A percentile compares a stretch with the other conserved stretches of the same genome.
Conservation (phyloP, 1,284 basidiomycete species). For the Veloporphyrellus conicus region DNA sequence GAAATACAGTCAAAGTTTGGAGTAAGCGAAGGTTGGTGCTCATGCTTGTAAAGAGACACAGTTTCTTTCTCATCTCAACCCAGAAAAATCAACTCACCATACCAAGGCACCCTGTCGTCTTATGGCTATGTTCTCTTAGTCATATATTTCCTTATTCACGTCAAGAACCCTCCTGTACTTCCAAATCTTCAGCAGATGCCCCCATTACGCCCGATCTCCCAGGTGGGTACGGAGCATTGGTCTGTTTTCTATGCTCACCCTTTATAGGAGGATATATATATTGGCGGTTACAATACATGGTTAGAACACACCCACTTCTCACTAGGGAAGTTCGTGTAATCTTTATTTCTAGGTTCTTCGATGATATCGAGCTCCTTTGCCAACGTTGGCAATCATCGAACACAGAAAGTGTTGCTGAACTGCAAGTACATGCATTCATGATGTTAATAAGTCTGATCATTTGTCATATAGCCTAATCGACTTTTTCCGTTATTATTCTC, state of each 20-base stretch:
- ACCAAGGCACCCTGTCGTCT: slow-evolving; percentile 92
- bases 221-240: slow-evolving; percentile 36
- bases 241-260: slow-evolving; percentile 16
- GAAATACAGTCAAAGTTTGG: slow-evolving; percentile 88
- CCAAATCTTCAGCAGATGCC: slow-evolving; percentile 90
- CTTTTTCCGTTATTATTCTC: slow-evolving; percentile 95
- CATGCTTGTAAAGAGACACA: neutral
- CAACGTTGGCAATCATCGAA: slow-evolving; percentile 94
- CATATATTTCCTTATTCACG: slow-evolving; percentile 95
- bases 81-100: slow-evolving; percentile 97
- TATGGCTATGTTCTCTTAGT: slow-evolving; percentile 98
- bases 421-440: slow-evolving; percentile 48
- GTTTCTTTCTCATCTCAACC: neutral
- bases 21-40: slow-evolving; percentile 79
- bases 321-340: neutral
- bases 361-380: slow-evolving; percentile 89
- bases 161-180: slow-evolving; percentile 91
- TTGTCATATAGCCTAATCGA: slow-evolving; percentile 72
- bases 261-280: slow-evolving; percentile 75
- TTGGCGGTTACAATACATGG: slow-evolving; percentile 84
- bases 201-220: slow-evolving; percentile 75
- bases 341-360: slow-evolving; percentile 75
- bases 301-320: slow-evolving; percentile 25
- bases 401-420: slow-evolving; percentile 87
- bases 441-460: slow-evolving; percentile 12